These are phyloP conservation scores for Oryza meyeriana DNA, from an alignment of 176 grass and related monocot species.

Conservation along the genomic window DNA sequence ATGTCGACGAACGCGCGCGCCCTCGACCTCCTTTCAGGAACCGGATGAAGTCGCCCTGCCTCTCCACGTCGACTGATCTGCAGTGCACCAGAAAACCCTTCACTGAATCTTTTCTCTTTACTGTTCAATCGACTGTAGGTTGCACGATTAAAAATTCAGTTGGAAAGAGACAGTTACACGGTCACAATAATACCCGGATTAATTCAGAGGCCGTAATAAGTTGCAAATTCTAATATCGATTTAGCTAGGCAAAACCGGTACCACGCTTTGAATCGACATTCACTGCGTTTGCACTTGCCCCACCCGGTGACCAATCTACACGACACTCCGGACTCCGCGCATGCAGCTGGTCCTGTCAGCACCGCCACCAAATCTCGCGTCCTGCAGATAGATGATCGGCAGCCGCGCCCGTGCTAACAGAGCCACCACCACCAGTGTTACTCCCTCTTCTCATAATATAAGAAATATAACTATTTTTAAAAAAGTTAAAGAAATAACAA, in stretches of 20 bases:
- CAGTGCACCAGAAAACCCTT: neutral
- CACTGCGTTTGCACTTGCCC: neutral
- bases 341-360: neutral
- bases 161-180: neutral
- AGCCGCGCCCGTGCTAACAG: neutral
- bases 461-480: too few relatives aligned
- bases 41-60: conserved; percentile 82
- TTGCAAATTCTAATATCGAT: neutral
- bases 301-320: neutral
- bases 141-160: neutral
- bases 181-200: neutral
- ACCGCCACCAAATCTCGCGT: neutral
- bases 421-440: neutral
- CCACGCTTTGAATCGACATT: neutral
- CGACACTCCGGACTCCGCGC: neutral
- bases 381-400: neutral
- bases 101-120: neutral
- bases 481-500: too few relatives aligned
- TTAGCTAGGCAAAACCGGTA: neutral
- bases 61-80: conserved; percentile 93
- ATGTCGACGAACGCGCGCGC: conserved; percentile 62
- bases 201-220: neutral
- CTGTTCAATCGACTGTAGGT: neutral
- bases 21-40: conserved; percentile 86
- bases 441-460: too few relatives aligned